These are phyloP conservation scores for Chenopodium quinoa DNA, from an alignment of 148 eudicot genomes.

Conservation along the genomic window DNA sequence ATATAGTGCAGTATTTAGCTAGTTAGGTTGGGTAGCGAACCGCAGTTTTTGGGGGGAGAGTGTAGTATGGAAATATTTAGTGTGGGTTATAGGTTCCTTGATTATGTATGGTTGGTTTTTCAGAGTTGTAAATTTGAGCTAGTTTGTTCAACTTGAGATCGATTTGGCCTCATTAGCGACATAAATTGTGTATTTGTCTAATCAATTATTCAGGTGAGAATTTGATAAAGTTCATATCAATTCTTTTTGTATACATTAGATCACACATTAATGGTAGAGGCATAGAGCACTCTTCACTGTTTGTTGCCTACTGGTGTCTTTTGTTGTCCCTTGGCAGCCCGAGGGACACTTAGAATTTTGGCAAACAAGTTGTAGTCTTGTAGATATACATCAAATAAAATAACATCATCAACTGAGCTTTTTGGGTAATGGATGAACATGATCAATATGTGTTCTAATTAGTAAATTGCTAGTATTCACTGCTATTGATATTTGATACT, in stretches of 20 bases:
- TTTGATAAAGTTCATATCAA: background rate
- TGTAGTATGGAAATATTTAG: background rate
- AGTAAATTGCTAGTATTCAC: background rate
- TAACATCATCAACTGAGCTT: background rate
- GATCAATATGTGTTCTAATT: no score
- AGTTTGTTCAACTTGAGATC: background rate
- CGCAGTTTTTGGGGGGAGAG: background rate
- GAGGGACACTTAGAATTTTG: background rate
- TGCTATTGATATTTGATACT: background rate
- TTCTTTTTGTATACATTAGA: background rate
- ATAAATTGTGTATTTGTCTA: background rate
- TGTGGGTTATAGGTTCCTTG: background rate
- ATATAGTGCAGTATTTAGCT: background rate
- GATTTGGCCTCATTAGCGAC: background rate
- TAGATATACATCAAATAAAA: background rate
- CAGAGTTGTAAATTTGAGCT: background rate
- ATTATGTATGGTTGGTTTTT: background rate
- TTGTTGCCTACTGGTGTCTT: background rate
- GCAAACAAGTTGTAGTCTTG: background rate
- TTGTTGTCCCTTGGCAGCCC: background rate
- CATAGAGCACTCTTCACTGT: background rate
- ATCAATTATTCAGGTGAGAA: background rate
- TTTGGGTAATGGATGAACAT: background rate
- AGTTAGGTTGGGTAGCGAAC: background rate
- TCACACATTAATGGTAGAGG: background rate